A percentile compares a stretch with the other conserved stretches of the same genome.
phyloP scores from a whole-genome alignment of 2,329 filamentous ascomycete genomes.

The Exophiala sp. region DNA sequence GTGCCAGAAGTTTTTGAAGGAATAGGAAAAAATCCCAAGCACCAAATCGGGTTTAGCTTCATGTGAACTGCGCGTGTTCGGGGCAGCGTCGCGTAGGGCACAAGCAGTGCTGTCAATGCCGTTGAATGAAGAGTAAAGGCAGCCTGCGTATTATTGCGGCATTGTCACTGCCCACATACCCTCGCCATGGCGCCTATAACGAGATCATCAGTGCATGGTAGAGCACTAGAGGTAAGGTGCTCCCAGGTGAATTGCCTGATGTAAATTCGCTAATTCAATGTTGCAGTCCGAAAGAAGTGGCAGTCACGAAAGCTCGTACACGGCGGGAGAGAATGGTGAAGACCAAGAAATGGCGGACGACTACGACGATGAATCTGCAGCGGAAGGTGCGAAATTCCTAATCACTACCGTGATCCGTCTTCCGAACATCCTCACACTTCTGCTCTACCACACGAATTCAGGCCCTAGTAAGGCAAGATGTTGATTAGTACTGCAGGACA shows the following conservation, averaged over 20 bases:
- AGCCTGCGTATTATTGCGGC: too few relatives aligned
- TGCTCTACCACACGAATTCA: not conserved
- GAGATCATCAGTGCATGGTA: slow-evolving; percentile 31
- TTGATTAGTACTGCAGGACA: slow-evolving; percentile 26
- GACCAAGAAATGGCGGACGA: slow-evolving; percentile 31
- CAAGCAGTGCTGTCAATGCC: too few relatives aligned
- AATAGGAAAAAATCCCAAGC: not conserved
- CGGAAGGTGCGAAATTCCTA: slow-evolving; percentile 22
- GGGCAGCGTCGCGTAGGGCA: too few relatives aligned
- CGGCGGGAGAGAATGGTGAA: slow-evolving; percentile 22
- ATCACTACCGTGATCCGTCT: too few relatives aligned
- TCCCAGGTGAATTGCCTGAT: not conserved
- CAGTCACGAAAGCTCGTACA: not conserved
- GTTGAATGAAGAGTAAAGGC: too few relatives aligned
- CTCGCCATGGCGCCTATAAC: slow-evolving; percentile 40
- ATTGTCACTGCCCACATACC: not conserved
- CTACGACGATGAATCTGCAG: slow-evolving; percentile 31
- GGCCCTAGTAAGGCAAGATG: slow-evolving; percentile 26
- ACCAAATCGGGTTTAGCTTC: slow-evolving; percentile 1
- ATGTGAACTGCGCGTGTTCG: not conserved
- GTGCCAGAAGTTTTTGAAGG: too few relatives aligned
- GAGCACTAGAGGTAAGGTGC: slow-evolving; percentile 14
- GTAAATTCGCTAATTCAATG: not conserved
- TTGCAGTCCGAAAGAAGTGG: not conserved
- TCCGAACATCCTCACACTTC: not conserved